phyloP scores from a whole-genome alignment of 352 stramenopile genomes.

The Globisporangium parvum region DNA sequence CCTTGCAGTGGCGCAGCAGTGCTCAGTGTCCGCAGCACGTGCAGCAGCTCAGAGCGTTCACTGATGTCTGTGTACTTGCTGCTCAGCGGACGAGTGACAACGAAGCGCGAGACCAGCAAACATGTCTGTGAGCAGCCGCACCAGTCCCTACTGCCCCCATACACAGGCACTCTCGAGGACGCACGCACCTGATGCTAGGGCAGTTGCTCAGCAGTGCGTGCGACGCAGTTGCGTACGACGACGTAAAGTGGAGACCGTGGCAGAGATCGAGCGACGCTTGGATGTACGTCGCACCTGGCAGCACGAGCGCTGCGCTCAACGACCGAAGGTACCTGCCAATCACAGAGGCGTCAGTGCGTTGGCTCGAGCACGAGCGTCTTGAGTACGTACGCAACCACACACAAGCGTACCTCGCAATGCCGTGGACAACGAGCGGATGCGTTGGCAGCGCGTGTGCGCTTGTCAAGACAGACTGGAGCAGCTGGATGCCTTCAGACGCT shows the following conservation, averaged over 20 bases:
- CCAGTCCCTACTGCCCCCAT: background rate
- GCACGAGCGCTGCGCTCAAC: slow-evolving; percentile 40
- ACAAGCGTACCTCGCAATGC: slow-evolving; percentile 35
- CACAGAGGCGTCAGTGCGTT: background rate
- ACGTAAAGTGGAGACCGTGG: slow-evolving; percentile 37
- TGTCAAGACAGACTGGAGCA: slow-evolving; percentile 49
- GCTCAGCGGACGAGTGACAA: background rate
- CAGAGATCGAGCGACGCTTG: slow-evolving; percentile 34
- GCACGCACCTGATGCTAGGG: slow-evolving; percentile 43
- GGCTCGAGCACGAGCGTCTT: background rate
- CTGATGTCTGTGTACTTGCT: slow-evolving; percentile 60
- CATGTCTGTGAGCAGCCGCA: background rate
- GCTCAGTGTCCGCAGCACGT: slow-evolving; percentile 16
- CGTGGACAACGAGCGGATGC: slow-evolving; percentile 55
- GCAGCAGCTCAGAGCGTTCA: slow-evolving; percentile 40
- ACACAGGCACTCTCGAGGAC: background rate
- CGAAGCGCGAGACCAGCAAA: background rate
- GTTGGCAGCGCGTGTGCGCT: slow-evolving; percentile 36
- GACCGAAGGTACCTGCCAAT: slow-evolving; percentile 53
- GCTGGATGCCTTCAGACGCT: slow-evolving; percentile 33
- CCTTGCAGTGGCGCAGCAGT: slow-evolving; percentile 3
- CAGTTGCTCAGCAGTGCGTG: slow-evolving; percentile 48
- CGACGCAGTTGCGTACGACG: slow-evolving; percentile 34
- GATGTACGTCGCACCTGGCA: slow-evolving; percentile 45
- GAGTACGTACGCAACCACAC: no score